A percentile compares a stretch with the other conserved stretches of the same genome.
Conservation (phyloP, 78 protist species). For the Polysphondylium violaceum region DNA sequence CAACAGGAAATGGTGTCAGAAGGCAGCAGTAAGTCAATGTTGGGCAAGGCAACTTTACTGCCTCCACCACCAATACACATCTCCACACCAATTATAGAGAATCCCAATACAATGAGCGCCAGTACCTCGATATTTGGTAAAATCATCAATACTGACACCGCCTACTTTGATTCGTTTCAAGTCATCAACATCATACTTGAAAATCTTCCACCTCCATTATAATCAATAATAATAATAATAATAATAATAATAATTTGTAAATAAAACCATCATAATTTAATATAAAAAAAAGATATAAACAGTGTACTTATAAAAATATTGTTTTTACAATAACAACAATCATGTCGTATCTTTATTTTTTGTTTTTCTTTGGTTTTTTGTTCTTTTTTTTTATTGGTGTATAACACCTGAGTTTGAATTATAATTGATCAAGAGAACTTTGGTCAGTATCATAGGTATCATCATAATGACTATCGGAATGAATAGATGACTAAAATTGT, state of each 20-base stretch:
- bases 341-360: neutral
- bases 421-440: conserved; percentile 31
- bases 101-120: neutral
- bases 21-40: neutral
- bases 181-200: conserved; percentile 58
- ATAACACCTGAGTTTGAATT: too few relatives aligned
- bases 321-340: too few relatives aligned
- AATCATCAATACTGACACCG: neutral
- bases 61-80: conserved; percentile 71
- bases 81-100: neutral
- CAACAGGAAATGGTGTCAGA: neutral
- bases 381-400: too few relatives aligned
- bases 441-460: conserved; percentile 56
- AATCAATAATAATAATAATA: conserved; percentile 8
- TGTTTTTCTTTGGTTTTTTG: neutral
- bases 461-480: conserved; percentile 64
- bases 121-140: neutral
- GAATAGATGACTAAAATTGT: conserved; percentile 26
- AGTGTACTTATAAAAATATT: too few relatives aligned
- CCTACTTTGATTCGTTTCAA: conserved; percentile 45
- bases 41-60: conserved; percentile 39
- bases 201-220: conserved; percentile 57
- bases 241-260: too few relatives aligned
- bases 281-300: too few relatives aligned
- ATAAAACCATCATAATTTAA: too few relatives aligned